A percentile compares a stretch with the other conserved stretches of the same genome.
phyloP scores from a whole-genome alignment of 176 grass and related monocot species.

The Puccinellia tenuiflora region DNA sequence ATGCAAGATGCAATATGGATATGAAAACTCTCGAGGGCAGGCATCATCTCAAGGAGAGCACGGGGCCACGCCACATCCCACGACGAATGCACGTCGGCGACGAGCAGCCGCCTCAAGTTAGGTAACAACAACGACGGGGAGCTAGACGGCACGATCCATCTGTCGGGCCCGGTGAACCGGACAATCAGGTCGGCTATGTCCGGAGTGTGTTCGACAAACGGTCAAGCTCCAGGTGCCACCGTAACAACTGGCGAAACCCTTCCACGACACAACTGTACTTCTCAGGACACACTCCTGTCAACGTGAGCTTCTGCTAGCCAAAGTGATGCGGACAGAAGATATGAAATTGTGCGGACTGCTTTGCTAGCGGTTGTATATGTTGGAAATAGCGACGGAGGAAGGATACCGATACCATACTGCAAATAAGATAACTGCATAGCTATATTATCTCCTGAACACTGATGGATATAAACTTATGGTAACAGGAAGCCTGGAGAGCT shows the following conservation, averaged over 20 bases:
- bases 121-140: neutral
- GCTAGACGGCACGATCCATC: neutral
- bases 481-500: no score
- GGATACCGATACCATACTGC: no score
- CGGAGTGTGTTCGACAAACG: neutral
- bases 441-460: no score
- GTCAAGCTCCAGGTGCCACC: neutral
- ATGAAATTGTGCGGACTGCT: constrained; percentile 79
- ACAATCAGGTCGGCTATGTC: neutral
- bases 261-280: neutral
- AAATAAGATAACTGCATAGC: no score
- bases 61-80: neutral
- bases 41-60: neutral
- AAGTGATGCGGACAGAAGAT: constrained; percentile 82
- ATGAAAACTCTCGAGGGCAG: neutral
- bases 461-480: no score
- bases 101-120: neutral
- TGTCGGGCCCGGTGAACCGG: neutral
- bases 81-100: neutral
- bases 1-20: neutral
- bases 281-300: constrained; percentile 59
- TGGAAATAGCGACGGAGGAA: no score
- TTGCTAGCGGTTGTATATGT: no score
- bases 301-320: constrained; percentile 76
- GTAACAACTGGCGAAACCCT: neutral